phyloP scores from a whole-genome alignment of 805 yeast species.

The Dipodascopsis tothii region DNA sequence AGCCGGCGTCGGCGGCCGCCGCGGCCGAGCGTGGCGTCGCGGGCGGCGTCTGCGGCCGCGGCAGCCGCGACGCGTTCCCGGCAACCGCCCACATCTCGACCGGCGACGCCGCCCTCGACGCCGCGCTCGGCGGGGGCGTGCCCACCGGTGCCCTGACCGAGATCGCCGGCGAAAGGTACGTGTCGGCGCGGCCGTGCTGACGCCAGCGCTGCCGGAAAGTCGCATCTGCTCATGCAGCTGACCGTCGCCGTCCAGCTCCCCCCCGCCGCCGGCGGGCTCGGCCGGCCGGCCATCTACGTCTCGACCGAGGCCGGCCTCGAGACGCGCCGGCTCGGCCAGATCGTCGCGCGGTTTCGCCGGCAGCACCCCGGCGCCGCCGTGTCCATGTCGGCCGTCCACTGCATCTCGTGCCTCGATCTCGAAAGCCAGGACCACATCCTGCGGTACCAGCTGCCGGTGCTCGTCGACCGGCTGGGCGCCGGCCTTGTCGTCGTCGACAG shows the following conservation, averaged over 20 bases:
- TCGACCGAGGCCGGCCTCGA: conserved; percentile 72
- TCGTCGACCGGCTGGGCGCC: conserved; percentile 39
- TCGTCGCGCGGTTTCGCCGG: conserved; percentile 33
- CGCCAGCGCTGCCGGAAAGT: conserved; percentile 68
- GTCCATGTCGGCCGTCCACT: conserved; percentile 38
- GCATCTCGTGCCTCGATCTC: conserved; percentile 55
- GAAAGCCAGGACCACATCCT: conserved; percentile 69
- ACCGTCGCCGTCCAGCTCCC: conserved; percentile 53
- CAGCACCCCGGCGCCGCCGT: conserved; percentile 26
- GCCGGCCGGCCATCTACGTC: conserved; percentile 51
- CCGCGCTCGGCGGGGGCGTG: conserved; percentile 41
- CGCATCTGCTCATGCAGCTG: conserved; percentile 67
- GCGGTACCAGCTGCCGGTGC: conserved; percentile 58
- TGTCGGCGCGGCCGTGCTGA: not conserved
- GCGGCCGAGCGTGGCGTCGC: no score
- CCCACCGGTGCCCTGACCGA: conserved; percentile 56
- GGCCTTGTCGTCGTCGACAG: conserved; percentile 70
- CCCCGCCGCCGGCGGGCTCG: conserved; percentile 41
- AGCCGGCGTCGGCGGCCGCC: no score
- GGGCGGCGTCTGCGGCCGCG: no score
- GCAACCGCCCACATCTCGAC: no score
- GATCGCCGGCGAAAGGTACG: conserved; percentile 56
- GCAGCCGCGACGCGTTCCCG: no score
- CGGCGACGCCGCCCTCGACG: conserved; percentile 48
- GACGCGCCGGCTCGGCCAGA: conserved; percentile 53